phyloP scores from a whole-genome alignment of 1,284 basidiomycete species.

The Lignosus rhinocerotis region DNA sequence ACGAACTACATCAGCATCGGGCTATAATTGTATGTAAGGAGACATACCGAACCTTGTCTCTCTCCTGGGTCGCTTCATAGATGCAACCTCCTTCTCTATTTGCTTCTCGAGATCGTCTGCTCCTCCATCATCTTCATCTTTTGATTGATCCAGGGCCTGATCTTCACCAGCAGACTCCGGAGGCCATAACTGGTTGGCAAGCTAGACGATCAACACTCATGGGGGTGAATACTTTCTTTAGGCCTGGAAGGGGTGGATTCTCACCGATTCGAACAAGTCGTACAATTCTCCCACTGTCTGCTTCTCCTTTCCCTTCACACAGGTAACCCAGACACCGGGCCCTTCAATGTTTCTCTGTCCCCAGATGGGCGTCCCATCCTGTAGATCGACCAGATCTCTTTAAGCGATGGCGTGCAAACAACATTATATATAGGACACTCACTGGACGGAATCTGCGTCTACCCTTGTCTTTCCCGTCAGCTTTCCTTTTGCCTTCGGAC shows the following conservation, averaged over 20 bases:
- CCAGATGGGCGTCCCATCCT: conserved; percentile 71
- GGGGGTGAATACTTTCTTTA: too few species aligned
- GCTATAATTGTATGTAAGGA: neutral
- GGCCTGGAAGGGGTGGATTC: conserved; percentile 23
- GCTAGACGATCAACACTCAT: conserved; percentile 37
- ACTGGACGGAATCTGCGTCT: conserved; percentile 30
- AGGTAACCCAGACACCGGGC: conserved; percentile 81
- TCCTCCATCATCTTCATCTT: conserved; percentile 36
- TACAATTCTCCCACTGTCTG: conserved; percentile 74
- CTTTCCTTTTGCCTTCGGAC: conserved; percentile 30
- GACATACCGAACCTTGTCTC: conserved; percentile 66
- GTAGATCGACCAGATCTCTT: neutral
- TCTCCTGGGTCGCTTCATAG: conserved; percentile 64
- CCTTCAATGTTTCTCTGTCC: conserved; percentile 65
- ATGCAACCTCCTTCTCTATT: conserved; percentile 67
- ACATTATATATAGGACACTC: neutral
- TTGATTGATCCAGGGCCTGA: conserved; percentile 26
- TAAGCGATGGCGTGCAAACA: neutral
- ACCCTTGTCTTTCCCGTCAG: conserved; percentile 26
- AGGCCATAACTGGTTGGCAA: conserved; percentile 74
- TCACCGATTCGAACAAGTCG: conserved; percentile 74
- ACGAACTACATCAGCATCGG: conserved; percentile 4
- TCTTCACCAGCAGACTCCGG: conserved; percentile 15
- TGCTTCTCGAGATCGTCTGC: conserved; percentile 64
- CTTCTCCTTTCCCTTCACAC: conserved; percentile 79